Conservation (phyloP, 2,329 filamentous ascomycete genomes). For the Colletotrichum chrysophilum region DNA sequence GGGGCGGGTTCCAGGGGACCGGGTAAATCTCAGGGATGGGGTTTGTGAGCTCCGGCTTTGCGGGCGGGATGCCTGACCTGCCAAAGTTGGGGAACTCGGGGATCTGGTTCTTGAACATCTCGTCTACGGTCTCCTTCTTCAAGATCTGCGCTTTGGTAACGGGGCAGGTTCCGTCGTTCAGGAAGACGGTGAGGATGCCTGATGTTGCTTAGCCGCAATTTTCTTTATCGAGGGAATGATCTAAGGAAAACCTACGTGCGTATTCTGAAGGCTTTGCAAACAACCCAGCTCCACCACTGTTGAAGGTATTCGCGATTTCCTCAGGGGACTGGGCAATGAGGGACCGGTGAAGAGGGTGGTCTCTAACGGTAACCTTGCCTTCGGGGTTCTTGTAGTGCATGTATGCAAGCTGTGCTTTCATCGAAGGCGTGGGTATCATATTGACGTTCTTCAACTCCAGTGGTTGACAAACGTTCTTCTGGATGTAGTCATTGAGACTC, state of each 20-base stretch:
- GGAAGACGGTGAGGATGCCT: constrained; percentile 65
- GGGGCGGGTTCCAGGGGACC: constrained; percentile 49
- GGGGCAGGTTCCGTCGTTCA: constrained; percentile 69
- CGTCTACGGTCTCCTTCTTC: constrained; percentile 59
- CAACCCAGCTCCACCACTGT: constrained; percentile 66
- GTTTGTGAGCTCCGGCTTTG: constrained; percentile 57
- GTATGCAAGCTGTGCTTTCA: constrained; percentile 59
- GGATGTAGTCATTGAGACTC: constrained; percentile 53
- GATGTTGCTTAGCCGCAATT: not conserved
- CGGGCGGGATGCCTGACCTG: constrained; percentile 45
- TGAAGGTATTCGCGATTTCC: constrained; percentile 41
- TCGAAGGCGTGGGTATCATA: constrained; percentile 60
- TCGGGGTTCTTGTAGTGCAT: constrained; percentile 59
- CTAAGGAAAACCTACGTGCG: too few relatives aligned
- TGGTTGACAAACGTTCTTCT: constrained; percentile 51
- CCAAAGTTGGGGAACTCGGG: constrained; percentile 58
- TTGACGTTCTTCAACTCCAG: constrained; percentile 53
- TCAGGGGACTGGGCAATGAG: constrained; percentile 44
- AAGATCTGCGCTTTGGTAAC: constrained; percentile 60
- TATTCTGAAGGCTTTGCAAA: constrained; percentile 68
- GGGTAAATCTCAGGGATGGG: constrained; percentile 54
- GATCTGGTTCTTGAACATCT: constrained; percentile 71
- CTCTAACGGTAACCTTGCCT: constrained; percentile 42
- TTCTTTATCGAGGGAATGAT: too few relatives aligned
- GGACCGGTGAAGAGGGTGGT: constrained; percentile 56